Conservation (phyloP, 257 asterid species). For the Solanum piurae region DNA sequence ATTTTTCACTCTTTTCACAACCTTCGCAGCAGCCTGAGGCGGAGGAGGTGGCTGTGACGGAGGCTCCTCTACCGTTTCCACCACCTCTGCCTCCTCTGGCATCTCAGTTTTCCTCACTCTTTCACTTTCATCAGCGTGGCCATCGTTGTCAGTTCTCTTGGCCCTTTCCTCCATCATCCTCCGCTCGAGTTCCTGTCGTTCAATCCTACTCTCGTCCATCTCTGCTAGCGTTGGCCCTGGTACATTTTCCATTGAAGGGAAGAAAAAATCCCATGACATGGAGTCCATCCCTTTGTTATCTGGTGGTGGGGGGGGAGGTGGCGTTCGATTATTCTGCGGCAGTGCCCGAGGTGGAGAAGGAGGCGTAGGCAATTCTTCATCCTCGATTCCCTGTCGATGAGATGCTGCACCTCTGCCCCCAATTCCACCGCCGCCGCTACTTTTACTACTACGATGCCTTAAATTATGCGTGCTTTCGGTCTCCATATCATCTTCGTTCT, state of each 20-base stretch:
- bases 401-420: conserved; percentile 17
- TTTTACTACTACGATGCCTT: conserved; percentile 42
- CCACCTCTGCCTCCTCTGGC: conserved; percentile 29
- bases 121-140: conserved; percentile 1
- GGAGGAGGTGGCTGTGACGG: conserved; percentile 58
- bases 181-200: conserved; percentile 48
- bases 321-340: background rate
- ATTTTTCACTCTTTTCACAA: conserved; percentile 49
- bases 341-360: conserved; percentile 11
- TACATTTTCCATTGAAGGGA: conserved; percentile 35
- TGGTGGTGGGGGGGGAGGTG: conserved; percentile 31
- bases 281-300: conserved; percentile 21
- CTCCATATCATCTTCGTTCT: conserved; percentile 51
- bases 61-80: conserved; percentile 35
- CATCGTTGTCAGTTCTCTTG: conserved; percentile 31
- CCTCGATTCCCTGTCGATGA: conserved; percentile 22
- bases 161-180: conserved; percentile 46
- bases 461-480: conserved; percentile 39
- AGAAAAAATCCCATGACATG: conserved; percentile 58
- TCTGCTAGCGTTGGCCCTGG: conserved; percentile 60
- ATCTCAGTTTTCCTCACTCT: conserved; percentile 25
- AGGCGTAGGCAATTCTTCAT: conserved; percentile 32
- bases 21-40: conserved; percentile 39
- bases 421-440: conserved; percentile 23
- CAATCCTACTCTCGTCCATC: conserved; percentile 41